These are phyloP conservation scores for Aeschynomene evenia DNA, from an alignment of 306 rosid genomes.

Conservation along the genomic window DNA sequence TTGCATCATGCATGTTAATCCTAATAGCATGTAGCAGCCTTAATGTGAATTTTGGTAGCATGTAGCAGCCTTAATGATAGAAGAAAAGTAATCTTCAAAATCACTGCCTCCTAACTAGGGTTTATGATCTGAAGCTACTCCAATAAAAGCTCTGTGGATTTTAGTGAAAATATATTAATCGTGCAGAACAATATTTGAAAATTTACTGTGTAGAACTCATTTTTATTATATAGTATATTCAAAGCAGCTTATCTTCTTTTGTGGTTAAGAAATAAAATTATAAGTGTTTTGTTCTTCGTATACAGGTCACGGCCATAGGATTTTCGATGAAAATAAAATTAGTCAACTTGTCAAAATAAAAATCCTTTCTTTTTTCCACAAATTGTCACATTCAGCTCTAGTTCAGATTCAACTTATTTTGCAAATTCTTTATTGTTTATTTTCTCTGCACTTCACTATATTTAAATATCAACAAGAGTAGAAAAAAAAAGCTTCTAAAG, in stretches of 20 bases:
- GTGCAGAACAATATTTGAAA: not conserved
- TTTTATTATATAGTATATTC: not conserved
- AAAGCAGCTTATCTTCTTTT: conserved; percentile 7
- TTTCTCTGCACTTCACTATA: not conserved
- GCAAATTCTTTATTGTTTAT: not conserved
- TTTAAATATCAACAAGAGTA: conserved; percentile 12
- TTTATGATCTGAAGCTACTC: conserved; percentile 15
- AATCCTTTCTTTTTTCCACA: too few species aligned
- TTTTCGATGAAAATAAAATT: not conserved
- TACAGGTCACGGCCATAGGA: not conserved
- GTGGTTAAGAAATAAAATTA: conserved; percentile 10
- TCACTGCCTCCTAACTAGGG: conserved; percentile 3
- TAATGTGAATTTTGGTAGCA: conserved; percentile 9
- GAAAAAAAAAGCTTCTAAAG: conserved; percentile 31
- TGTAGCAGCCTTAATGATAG: not conserved
- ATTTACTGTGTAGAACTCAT: not conserved
- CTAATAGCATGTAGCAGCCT: not conserved
- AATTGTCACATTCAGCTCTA: conserved; percentile 21
- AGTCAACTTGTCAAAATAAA: not conserved
- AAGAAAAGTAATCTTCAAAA: not conserved
- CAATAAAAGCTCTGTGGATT: not conserved
- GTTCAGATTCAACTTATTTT: conserved; percentile 11
- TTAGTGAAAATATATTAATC: not conserved
- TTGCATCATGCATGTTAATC: conserved; percentile 26
- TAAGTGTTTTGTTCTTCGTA: not conserved